phyloP scores from a whole-genome alignment of 2,329 filamentous ascomycete species.

The Neocucurbitaria cava region DNA sequence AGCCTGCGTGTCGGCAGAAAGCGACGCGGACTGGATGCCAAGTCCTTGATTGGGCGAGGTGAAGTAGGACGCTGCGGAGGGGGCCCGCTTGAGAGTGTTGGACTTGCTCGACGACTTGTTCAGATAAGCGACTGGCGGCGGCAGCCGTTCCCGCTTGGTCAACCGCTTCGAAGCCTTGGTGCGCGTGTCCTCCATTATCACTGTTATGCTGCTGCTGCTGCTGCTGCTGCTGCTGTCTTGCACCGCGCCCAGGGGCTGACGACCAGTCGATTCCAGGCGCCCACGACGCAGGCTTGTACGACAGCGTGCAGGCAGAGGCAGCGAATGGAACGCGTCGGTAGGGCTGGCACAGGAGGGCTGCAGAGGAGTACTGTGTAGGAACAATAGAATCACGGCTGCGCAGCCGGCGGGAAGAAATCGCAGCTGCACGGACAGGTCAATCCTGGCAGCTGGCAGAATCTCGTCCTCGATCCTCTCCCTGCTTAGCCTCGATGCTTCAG shows the following conservation, averaged over 20 bases:
- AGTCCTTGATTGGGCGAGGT: conserved; percentile 12
- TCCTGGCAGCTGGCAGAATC: background rate
- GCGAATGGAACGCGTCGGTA: background rate
- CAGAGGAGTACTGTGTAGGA: conserved; percentile 1
- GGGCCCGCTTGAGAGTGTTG: conserved; percentile 27
- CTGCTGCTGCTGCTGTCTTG: too few relatives aligned
- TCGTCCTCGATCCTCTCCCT: background rate
- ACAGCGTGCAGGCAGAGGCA: background rate
- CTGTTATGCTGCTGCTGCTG: too few relatives aligned
- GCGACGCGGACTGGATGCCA: background rate
- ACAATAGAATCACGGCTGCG: background rate
- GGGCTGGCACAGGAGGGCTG: background rate
- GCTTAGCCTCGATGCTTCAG: conserved; percentile 1
- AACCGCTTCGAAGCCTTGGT: conserved; percentile 20
- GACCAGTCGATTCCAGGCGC: background rate
- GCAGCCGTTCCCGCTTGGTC: conserved; percentile 25
- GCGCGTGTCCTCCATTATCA: conserved; percentile 24
- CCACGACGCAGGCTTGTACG: background rate
- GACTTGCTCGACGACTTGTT: conserved; percentile 19
- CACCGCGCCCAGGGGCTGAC: background rate
- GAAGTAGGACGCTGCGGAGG: conserved; percentile 28
- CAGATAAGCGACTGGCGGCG: conserved; percentile 27
- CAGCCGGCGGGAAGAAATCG: background rate
- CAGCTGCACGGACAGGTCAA: conserved; percentile 8
- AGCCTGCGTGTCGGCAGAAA: conserved; percentile 5